Base-by-base conservation (phyloP, 179 eudicot genomes). In the Silene coronaria region DNA sequence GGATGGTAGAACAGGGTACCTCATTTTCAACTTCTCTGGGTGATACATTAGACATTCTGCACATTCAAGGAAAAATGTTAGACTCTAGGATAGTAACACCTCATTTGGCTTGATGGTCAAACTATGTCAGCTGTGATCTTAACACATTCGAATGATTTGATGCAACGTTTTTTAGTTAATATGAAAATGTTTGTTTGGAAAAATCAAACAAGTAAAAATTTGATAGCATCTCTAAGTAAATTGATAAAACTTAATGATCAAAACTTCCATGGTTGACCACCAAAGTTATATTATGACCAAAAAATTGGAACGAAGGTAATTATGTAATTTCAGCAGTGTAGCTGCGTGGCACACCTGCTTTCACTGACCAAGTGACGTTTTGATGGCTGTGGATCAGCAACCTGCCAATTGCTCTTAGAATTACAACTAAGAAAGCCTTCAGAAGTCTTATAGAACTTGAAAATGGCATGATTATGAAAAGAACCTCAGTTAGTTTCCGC, bases 401-500 rank as follows among this genome's bases (percentile, higher is more conserved):
- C 89, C 97, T 90, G 88, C 73, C 72, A 72, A 79, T 71, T 64
- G 62, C 46, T 32, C 34, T 27, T 38, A 27, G 38, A 75, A 78
- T 76, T 72, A 38, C 58, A 55, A 69, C 63, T 34, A 70, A 67
- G 27, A 73, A 26, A 45, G 32, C 70, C 76, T 64, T 48, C 59
- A 67, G 16, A 16, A 38, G 48, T 66, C 61, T 34, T 65, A 71
- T 7, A 71, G 48, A 73, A 27, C 61, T 74, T 46, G 38, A 67
- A 60, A 27, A 42, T 30, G 42, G 69, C 67, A 34, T 60, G 55
- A 61, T 75, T 23, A 57, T 57, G 72, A 62, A 28, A 76, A 66
- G 55, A 66, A 93, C 98, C 93, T 91, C 87, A 51, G 81, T 69
- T 28, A 75, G 45, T 81, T 90, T 91, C 75, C 98, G 86, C 84